Evolutionary conservation across 164 flowering plant genomes (phyloP).

Genomic region (Vitis rotundifolia): DNA sequence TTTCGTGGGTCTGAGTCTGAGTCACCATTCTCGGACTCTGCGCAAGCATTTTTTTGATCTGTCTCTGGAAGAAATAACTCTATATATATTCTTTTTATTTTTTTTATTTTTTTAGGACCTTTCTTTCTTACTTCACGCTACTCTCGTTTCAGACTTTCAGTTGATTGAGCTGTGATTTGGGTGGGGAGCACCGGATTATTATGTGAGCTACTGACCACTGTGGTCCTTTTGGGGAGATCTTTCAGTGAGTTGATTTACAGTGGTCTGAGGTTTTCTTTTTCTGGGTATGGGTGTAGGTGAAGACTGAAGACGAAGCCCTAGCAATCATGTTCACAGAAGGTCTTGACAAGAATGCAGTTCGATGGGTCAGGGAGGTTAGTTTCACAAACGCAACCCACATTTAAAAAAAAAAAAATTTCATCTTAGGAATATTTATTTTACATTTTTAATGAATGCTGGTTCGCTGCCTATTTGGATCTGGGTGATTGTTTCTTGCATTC

Average conservation of each 20-base stretch:
- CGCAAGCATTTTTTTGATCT: conserved; percentile 1
- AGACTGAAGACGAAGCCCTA: background rate
- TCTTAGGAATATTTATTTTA: background rate
- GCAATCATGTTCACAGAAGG: conserved; percentile 31
- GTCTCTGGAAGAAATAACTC: background rate
- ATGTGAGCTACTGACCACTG: background rate
- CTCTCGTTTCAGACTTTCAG: too few species aligned
- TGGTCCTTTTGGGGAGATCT: background rate
- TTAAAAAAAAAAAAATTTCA: background rate
- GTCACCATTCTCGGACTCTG: background rate
- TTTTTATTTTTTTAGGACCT: too few species aligned
- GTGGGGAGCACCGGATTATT: too few species aligned
- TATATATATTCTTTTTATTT: too few species aligned
- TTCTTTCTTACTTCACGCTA: too few species aligned
- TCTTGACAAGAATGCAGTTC: conserved; percentile 26
- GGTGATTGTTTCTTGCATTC: background rate
- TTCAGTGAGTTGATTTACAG: background rate
- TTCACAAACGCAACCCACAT: background rate
- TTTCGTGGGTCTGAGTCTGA: background rate
- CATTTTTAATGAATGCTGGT: background rate
- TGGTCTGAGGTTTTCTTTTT: background rate
- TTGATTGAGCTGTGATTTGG: too few species aligned
- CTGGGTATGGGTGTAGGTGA: conserved; percentile 16
- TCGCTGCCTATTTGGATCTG: background rate
- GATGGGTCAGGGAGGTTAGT: conserved; percentile 33